These are phyloP conservation scores for Neophaeococcomyces aloes DNA, from an alignment of 2,329 filamentous ascomycete genomes.

Conservation along the genomic window DNA sequence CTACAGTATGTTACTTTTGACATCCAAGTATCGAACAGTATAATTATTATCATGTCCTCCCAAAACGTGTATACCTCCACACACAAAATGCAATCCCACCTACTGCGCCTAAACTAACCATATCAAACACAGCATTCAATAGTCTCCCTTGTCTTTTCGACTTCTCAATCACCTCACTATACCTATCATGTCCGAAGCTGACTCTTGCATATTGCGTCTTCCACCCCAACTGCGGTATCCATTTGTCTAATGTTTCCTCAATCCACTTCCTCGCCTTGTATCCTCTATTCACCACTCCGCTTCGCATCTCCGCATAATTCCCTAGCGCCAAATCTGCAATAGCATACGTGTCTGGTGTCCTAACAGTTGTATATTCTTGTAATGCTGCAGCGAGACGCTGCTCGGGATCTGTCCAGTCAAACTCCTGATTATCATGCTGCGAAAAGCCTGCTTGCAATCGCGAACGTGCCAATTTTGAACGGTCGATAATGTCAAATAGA, in stretches of 20 bases:
- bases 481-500: slow-evolving; percentile 70
- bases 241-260: slow-evolving; percentile 71
- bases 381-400: slow-evolving; percentile 41
- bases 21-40: too few species aligned
- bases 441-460: slow-evolving; percentile 35
- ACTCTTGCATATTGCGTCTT: slow-evolving; percentile 86
- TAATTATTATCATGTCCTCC: neutral
- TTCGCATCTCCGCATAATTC: slow-evolving; percentile 91
- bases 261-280: slow-evolving; percentile 76
- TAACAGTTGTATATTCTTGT: slow-evolving; percentile 60
- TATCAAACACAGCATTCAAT: slow-evolving; percentile 1
- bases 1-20: too few species aligned
- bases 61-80: neutral
- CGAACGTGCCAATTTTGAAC: slow-evolving; percentile 26
- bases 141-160: slow-evolving; percentile 5
- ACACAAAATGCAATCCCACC: neutral
- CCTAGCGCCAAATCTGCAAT: slow-evolving; percentile 87
- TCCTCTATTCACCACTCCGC: slow-evolving; percentile 63
- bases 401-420: slow-evolving; percentile 1
- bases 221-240: slow-evolving; percentile 70
- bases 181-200: slow-evolving; percentile 86
- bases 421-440: slow-evolving; percentile 23
- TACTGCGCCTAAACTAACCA: neutral
- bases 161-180: slow-evolving; percentile 62
- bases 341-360: slow-evolving; percentile 68